Conservation (phyloP, 2,329 filamentous ascomycete species). For the Daldinia sp. region DNA sequence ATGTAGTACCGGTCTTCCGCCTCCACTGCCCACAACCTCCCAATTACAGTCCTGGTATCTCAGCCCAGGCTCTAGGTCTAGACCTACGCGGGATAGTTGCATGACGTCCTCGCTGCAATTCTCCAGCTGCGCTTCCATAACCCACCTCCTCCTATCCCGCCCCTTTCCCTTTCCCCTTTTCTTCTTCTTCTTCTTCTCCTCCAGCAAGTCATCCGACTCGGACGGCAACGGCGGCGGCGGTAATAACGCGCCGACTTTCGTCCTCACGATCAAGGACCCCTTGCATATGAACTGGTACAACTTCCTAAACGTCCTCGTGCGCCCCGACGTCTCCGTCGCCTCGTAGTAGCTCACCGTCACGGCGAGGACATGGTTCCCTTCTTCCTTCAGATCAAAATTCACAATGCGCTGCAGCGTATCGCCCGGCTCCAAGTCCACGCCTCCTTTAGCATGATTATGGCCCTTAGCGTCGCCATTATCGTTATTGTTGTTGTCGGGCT, state of each 20-base stretch:
- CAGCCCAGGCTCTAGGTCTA: conserved; percentile 66
- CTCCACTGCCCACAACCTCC: conserved; percentile 57
- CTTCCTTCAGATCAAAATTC: conserved; percentile 89
- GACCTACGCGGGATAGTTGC: conserved; percentile 75
- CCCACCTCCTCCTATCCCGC: conserved; percentile 63
- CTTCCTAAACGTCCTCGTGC: conserved; percentile 90
- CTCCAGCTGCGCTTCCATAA: conserved; percentile 93
- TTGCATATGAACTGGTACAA: conserved; percentile 97
- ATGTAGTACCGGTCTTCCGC: conserved; percentile 66
- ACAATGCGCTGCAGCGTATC: conserved; percentile 84
- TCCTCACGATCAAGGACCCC: conserved; percentile 87
- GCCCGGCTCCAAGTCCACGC: conserved; percentile 68
- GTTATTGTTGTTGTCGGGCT: conserved; percentile 31
- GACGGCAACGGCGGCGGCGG: conserved; percentile 50
- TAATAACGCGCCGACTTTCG: conserved; percentile 79
- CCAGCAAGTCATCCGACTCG: background rate
- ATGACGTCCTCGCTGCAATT: conserved; percentile 90
- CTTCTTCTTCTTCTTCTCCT: background rate
- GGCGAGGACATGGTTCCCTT: conserved; percentile 91
- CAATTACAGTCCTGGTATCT: conserved; percentile 69
- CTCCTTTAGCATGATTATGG: conserved; percentile 43
- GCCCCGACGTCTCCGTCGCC: conserved; percentile 75
- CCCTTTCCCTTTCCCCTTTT: background rate
- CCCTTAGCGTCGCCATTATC: conserved; percentile 10
- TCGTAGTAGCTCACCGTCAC: conserved; percentile 97